Evolutionary conservation across 2,329 filamentous ascomycete species (phyloP), one percentile per base, ranked within the genome.

Genomic region (Sarocladium brachiariae): DNA sequence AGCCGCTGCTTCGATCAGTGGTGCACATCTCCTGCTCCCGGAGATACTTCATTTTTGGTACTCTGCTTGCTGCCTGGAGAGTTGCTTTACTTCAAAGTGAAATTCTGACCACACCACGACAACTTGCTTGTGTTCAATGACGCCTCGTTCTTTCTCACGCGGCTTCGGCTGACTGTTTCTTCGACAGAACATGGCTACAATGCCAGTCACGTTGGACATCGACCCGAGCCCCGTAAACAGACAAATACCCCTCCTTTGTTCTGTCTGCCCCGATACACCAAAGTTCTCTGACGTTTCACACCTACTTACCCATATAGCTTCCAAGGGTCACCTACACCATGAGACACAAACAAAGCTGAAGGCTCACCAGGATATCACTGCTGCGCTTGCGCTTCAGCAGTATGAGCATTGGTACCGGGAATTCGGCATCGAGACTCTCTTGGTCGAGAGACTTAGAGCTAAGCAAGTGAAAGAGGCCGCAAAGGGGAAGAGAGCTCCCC

Each of bases 211-310:
- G 19, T 54, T 55, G 39, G 56, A 51, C 49, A 56, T 54, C 41
- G 54, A 53, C 18, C 51, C 54, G 30, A 58, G 52, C 54, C 56
- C 59, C 31, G 51, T 53, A 10, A 63, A 54, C 55, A 63, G 58
- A 52, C 58, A 64, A 45, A 84, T 90, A 53, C 82, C 86, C 51
- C 80, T 96, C 46, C 71, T 81, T 58, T 97, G 92, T 79, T 83
- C 77, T 61, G 84, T 96, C 58, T 97, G 92, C 65, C 85, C 87
- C 31, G 88, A 85, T 57, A 78, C 78, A 54, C 88, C 89, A 34
- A 79, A 70, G 25, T 96, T 96, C 70, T 95, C 89, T 51, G 92
- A 97, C 67, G 76, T 90, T 39, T 96, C 91, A 30, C 92, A 96
- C 66, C 75, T 96, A 33, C 80, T 97, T 62, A 97, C 92, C 11